phyloP scores from a whole-genome alignment of 805 yeast species.

The Saturnispora zaruensis region DNA sequence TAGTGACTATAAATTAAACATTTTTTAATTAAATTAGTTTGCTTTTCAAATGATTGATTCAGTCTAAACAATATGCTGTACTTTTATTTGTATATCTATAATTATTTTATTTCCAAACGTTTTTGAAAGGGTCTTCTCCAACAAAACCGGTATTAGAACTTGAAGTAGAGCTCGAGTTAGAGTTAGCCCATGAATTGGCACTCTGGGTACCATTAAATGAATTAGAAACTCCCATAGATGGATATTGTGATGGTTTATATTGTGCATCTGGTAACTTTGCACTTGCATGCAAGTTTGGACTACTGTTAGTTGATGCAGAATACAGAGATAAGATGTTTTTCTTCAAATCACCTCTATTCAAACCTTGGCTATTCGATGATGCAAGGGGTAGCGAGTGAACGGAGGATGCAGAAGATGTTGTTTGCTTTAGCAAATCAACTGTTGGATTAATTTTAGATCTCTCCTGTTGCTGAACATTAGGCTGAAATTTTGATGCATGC shows the following conservation, averaged over 20 bases:
- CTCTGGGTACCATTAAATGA: neutral
- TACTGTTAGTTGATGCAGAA: constrained; percentile 43
- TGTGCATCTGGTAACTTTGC: neutral
- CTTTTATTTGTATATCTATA: neutral
- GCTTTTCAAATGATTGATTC: neutral
- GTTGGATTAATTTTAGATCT: constrained; percentile 7
- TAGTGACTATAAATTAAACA: neutral
- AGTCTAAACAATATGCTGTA: neutral
- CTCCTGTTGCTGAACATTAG: constrained; percentile 1
- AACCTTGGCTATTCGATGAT: constrained; percentile 16
- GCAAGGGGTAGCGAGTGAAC: neutral
- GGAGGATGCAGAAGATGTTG: constrained; percentile 14
- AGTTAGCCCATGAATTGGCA: neutral
- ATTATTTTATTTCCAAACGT: constrained; percentile 22
- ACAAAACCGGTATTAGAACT: constrained; percentile 7
- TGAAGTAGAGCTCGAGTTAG: neutral
- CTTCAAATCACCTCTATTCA: constrained; percentile 70
- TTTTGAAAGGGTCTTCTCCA: constrained; percentile 25
- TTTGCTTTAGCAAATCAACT: constrained; percentile 6
- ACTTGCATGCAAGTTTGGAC: neutral
- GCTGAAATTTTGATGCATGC: constrained; percentile 9
- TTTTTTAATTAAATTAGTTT: neutral
- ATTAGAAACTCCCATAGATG: constrained; percentile 7
- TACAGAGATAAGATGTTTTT: constrained; percentile 86
- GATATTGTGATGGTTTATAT: constrained; percentile 8